These are phyloP conservation scores for Dalechampia spathulata DNA, from an alignment of 441 rosid genomes.

Conservation along the genomic window DNA sequence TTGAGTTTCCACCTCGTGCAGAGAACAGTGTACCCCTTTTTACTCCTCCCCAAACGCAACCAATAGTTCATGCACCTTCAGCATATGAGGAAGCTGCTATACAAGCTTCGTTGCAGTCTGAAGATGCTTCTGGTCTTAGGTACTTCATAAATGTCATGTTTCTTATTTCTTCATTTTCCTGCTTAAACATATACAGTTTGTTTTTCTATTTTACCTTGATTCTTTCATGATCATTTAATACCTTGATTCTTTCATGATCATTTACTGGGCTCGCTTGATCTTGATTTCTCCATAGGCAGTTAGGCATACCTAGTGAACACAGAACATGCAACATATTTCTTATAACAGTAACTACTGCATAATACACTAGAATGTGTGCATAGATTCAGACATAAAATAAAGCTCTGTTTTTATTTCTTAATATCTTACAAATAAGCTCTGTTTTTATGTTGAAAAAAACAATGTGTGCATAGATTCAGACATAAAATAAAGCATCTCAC, in stretches of 20 bases:
- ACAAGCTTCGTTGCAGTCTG: slow-evolving; percentile 80
- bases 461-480: no score
- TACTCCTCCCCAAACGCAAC: slow-evolving; percentile 97
- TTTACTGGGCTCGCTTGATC: not conserved
- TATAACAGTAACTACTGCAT: no score
- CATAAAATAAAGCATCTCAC: no score
- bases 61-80: slow-evolving; percentile 43
- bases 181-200: not conserved
- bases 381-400: no score
- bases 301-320: not conserved
- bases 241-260: slow-evolving; percentile 5
- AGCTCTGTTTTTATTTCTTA: no score
- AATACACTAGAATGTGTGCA: not conserved
- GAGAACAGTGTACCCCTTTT: slow-evolving; percentile 79
- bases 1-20: slow-evolving; percentile 88
- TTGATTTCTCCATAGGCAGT: not conserved
- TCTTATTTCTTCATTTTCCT: slow-evolving; percentile 5
- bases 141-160: slow-evolving; percentile 14
- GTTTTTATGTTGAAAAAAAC: no score
- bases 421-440: no score
- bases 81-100: slow-evolving; percentile 83
- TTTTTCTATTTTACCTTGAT: not conserved
- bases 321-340: no score
- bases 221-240: no score
- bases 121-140: slow-evolving; percentile 73